phyloP scores from a whole-genome alignment of 352 stramenopile genomes.

The Globisporangium echinulatum region DNA sequence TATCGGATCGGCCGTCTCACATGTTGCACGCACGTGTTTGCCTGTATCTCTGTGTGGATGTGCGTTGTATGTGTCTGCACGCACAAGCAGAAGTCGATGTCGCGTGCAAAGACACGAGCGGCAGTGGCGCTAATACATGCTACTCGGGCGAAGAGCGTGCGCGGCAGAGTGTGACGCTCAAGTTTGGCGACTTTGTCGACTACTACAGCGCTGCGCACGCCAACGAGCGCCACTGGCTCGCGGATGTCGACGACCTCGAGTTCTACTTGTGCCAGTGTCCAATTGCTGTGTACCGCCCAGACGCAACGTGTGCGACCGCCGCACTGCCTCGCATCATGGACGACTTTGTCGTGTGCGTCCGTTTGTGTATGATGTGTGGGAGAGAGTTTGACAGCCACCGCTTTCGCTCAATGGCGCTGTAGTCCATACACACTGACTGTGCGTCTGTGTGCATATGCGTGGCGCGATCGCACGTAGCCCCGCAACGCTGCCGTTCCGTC shows the following conservation, averaged over 20 bases:
- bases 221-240: slow-evolving; percentile 55
- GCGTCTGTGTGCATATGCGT: not conserved
- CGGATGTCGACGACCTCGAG: slow-evolving; percentile 56
- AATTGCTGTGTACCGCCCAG: slow-evolving; percentile 47
- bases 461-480: slow-evolving; percentile 21
- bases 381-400: too few relatives aligned
- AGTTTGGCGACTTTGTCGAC: slow-evolving; percentile 78
- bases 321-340: slow-evolving; percentile 51
- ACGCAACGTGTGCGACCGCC: slow-evolving; percentile 32
- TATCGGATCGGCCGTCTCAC: too few relatives aligned
- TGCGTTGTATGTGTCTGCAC: too few relatives aligned
- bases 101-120: slow-evolving; percentile 47
- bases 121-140: slow-evolving; percentile 15
- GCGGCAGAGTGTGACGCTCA: slow-evolving; percentile 66
- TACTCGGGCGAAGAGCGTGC: slow-evolving; percentile 56
- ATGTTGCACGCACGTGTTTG: too few relatives aligned
- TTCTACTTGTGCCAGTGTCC: slow-evolving; percentile 83
- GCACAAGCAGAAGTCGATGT: slow-evolving; percentile 58
- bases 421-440: not conserved
- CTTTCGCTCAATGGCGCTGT: too few relatives aligned
- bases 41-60: too few relatives aligned
- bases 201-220: slow-evolving; percentile 49
- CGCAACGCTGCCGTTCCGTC: slow-evolving; percentile 22
- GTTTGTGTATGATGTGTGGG: not conserved
- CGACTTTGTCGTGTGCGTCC: slow-evolving; percentile 47